Percentiles rank a stretch among this genome's conserved stretches.
phyloP scores from a whole-genome alignment of 805 yeast species.

The Monosporozyma servazzii region DNA sequence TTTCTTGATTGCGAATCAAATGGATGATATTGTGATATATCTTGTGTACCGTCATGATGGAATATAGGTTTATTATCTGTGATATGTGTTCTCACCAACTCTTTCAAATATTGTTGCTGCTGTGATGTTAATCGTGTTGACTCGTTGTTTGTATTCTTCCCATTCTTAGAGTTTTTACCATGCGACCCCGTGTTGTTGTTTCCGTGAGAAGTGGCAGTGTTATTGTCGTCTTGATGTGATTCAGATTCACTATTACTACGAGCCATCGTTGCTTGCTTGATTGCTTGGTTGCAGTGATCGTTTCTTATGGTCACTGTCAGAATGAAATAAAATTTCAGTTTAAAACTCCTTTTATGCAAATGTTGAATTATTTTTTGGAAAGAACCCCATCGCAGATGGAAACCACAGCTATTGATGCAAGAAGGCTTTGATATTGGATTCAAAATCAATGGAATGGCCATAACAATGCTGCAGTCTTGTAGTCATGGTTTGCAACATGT shows the following conservation, averaged over 20 bases:
- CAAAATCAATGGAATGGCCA: not conserved
- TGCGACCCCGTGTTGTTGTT: not conserved
- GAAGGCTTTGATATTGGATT: conserved; percentile 5
- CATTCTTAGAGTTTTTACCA: not conserved
- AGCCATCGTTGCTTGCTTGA: not conserved
- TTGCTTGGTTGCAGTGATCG: not conserved
- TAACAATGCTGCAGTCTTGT: not conserved
- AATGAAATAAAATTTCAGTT: not conserved
- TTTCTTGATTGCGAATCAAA: not conserved
- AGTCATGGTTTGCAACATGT: not conserved
- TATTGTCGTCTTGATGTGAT: conserved; percentile 5
- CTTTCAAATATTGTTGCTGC: conserved; percentile 58
- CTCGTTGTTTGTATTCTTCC: conserved; percentile 3
- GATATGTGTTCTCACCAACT: conserved; percentile 55
- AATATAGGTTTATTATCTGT: conserved; percentile 60
- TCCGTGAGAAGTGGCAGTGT: not conserved
- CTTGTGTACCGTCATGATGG: not conserved
- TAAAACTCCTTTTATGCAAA: not conserved
- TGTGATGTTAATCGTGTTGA: conserved; percentile 42
- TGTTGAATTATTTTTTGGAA: not conserved
- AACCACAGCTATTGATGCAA: not conserved
- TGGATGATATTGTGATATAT: not conserved
- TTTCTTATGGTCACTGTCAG: not conserved
- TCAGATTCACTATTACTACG: conserved; percentile 28
- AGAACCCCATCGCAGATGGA: not conserved